Percentiles rank a stretch among this genome's conserved stretches.
These are phyloP conservation scores for Gremmenia infestans DNA, from an alignment of 2,329 filamentous ascomycete species.

Conservation along the genomic window DNA sequence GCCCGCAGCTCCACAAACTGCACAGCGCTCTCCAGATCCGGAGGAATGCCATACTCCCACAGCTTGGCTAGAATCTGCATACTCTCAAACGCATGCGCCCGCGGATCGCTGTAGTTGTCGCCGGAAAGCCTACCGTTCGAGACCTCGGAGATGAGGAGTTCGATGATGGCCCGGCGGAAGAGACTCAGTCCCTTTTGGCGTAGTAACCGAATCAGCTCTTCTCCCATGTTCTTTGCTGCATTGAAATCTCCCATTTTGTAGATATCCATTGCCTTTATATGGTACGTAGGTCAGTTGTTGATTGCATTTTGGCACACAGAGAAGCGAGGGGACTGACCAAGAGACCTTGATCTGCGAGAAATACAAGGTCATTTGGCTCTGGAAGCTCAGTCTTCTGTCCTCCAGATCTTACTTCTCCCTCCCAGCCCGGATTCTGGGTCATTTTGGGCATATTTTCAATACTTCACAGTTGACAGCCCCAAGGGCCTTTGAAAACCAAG, in stretches of 20 bases:
- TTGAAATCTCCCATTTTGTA: neutral
- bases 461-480: neutral
- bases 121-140: neutral
- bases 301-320: neutral
- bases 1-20: neutral
- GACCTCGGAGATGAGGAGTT: slow-evolving; percentile 2
- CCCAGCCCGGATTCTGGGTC: neutral
- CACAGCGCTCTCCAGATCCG: slow-evolving; percentile 2
- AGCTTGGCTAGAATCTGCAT: slow-evolving; percentile 2
- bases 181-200: neutral
- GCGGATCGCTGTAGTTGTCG: neutral
- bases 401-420: neutral
- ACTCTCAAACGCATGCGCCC: slow-evolving; percentile 1
- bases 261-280: slow-evolving; percentile 1
- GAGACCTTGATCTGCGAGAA: slow-evolving; percentile 1
- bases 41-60: neutral
- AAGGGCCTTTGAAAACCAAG: too few species aligned
- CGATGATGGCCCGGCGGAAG: neutral
- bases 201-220: neutral
- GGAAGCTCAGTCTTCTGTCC: neutral
- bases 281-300: neutral
- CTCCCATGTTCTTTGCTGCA: neutral
- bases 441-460: neutral
- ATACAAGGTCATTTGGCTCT: slow-evolving; percentile 1
- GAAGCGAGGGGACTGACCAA: neutral